A percentile compares a stretch with the other conserved stretches of the same genome.
Evolutionary conservation across 768 basidiomycete genomes (phyloP).

Genomic region (Boletus bicolor): DNA sequence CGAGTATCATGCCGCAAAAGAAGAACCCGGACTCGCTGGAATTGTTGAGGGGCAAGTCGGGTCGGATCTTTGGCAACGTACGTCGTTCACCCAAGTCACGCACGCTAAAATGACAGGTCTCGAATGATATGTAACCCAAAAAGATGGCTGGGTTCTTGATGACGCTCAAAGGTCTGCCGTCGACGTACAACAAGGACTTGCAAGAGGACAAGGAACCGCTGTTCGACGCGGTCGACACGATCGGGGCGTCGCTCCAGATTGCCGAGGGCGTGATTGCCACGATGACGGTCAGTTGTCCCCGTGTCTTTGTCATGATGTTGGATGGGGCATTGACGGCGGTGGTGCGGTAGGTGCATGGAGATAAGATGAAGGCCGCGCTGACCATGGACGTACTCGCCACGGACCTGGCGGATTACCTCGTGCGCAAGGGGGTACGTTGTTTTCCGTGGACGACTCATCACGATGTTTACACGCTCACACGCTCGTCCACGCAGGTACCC

Average conservation of each 20-base stretch:
- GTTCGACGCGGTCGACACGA: constrained; percentile 89
- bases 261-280: constrained; percentile 94
- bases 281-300: constrained; percentile 57
- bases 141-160: constrained; percentile 97
- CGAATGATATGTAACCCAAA: not conserved
- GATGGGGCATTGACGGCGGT: not conserved
- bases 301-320: not conserved
- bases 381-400: constrained; percentile 99
- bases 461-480: not conserved
- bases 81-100: not conserved
- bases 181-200: constrained; percentile 99
- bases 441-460: not conserved
- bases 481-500: constrained; percentile 60
- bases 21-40: constrained; percentile 98
- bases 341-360: constrained; percentile 68
- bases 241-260: constrained; percentile 86
- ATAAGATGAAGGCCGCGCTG: constrained; percentile 86
- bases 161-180: constrained; percentile 95
- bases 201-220: constrained; percentile 99
- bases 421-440: constrained; percentile 87
- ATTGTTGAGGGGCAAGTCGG: constrained; percentile 91
- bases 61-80: constrained; percentile 87
- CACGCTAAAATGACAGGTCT: not conserved
- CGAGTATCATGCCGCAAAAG: constrained; percentile 99
- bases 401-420: constrained; percentile 98